Evolutionary conservation across 177 flowering plant genomes (phyloP).

Genomic region (Vitis hybrid): DNA sequence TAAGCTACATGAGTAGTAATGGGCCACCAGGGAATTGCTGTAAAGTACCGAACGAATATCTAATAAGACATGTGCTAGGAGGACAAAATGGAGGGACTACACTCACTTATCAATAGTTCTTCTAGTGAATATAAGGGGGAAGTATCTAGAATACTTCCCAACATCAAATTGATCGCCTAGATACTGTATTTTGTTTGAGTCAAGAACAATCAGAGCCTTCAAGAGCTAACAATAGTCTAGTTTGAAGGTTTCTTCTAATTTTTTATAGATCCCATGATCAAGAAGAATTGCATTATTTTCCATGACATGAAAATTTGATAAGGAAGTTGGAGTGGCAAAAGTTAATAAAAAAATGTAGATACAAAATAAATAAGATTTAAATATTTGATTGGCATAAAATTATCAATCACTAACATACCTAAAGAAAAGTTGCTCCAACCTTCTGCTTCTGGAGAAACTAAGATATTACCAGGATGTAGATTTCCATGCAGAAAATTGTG

Average conservation of each 20-base stretch:
- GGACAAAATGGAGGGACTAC: too few relatives aligned
- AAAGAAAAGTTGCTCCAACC: conserved; percentile 60
- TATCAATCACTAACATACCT: conserved; percentile 46
- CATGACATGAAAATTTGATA: neutral
- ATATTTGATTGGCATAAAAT: neutral
- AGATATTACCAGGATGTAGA: conserved; percentile 94
- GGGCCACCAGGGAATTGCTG: too few relatives aligned
- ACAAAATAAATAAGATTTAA: neutral
- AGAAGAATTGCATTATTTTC: conserved; percentile 61
- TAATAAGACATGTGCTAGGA: too few relatives aligned
- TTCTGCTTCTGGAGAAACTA: conserved; percentile 69
- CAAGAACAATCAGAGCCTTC: conserved; percentile 77
- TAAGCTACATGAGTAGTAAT: too few relatives aligned
- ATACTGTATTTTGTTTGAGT: conserved; percentile 48
- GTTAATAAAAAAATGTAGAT: neutral
- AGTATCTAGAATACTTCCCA: conserved; percentile 68
- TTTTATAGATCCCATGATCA: conserved; percentile 87
- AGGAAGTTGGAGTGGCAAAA: neutral
- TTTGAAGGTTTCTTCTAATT: conserved; percentile 73
- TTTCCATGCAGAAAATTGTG: conserved; percentile 96
- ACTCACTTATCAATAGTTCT: conserved; percentile 79
- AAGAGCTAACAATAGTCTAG: conserved; percentile 73
- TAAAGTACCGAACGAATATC: too few relatives aligned
- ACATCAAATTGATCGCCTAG: conserved; percentile 76
- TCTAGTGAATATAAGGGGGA: conserved; percentile 92